Conservation (phyloP, 345 rosid species). For the Salix suchowensis region DNA sequence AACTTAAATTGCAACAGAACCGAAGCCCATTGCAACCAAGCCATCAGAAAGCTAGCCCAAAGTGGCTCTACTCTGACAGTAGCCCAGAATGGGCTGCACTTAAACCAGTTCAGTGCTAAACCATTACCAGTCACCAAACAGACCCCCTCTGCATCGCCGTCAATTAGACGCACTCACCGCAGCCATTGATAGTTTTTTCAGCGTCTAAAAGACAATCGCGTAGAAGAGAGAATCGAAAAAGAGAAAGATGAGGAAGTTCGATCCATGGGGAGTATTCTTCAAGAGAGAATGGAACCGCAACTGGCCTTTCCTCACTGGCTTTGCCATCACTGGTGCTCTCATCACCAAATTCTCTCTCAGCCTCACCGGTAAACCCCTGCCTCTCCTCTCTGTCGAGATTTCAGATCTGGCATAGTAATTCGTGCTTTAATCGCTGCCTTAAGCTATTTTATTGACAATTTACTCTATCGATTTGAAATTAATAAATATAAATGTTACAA, state of each 20-base stretch:
- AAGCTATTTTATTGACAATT: not conserved
- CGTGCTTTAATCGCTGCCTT: not conserved
- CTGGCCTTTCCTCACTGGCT: slow-evolving; percentile 85
- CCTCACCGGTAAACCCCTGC: slow-evolving; percentile 50
- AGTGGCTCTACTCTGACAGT: not conserved
- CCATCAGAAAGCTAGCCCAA: not conserved
- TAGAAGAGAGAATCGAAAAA: not conserved
- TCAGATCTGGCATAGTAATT: not conserved
- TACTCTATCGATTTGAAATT: not conserved
- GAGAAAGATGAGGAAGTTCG: slow-evolving; percentile 42
- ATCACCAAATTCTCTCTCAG: slow-evolving; percentile 67
- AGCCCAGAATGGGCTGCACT: not conserved
- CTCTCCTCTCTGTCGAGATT: not conserved
- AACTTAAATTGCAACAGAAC: not conserved
- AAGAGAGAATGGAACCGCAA: slow-evolving; percentile 68
- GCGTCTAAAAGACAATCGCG: not conserved
- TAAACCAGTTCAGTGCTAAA: not conserved
- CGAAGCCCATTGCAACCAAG: not conserved
- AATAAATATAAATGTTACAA: not conserved
- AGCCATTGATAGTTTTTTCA: no score
- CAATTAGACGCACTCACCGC: not conserved
- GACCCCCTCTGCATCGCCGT: not conserved
- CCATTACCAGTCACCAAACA: not conserved
- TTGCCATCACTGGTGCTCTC: slow-evolving; percentile 60
- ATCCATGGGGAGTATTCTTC: slow-evolving; percentile 82